phyloP scores from a whole-genome alignment of 116 monocot species.

The Trichopus zeylanicus region DNA sequence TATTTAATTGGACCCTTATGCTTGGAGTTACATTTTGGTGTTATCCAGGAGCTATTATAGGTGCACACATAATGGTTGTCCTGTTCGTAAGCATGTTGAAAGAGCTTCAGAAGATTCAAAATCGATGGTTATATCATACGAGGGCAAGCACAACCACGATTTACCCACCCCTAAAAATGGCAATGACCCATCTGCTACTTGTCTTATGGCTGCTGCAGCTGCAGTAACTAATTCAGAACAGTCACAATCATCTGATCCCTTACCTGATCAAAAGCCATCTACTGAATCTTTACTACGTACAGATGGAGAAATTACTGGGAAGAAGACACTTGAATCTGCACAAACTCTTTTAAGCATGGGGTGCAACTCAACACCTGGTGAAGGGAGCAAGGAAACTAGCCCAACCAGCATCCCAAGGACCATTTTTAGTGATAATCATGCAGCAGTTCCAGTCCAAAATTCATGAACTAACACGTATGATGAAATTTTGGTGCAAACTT shows the following conservation, averaged over 20 bases:
- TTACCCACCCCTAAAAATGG: conserved; percentile 13
- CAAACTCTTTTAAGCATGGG: conserved; percentile 44
- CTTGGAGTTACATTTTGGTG: not conserved
- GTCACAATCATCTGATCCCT: conserved; percentile 1
- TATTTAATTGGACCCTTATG: too few relatives aligned
- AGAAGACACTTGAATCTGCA: too few relatives aligned
- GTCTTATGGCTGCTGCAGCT: conserved; percentile 4
- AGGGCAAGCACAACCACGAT: conserved; percentile 41
- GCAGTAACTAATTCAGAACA: not conserved
- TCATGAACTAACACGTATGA: conserved; percentile 8
- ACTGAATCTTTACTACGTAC: not conserved
- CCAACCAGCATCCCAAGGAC: conserved; percentile 18
- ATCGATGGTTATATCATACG: conserved; percentile 33
- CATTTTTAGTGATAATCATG: conserved; percentile 19
- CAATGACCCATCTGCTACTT: not conserved
- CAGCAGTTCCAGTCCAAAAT: conserved; percentile 35
- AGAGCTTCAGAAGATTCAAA: conserved; percentile 31
- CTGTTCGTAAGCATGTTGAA: conserved; percentile 49
- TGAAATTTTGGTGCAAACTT: conserved; percentile 5
- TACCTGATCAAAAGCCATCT: conserved; percentile 10
- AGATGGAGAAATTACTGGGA: conserved; percentile 11
- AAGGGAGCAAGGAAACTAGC: conserved; percentile 10
- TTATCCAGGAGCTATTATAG: conserved; percentile 41
- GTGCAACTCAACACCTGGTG: conserved; percentile 13
- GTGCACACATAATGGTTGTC: conserved; percentile 34